Percentiles rank a stretch among this genome's conserved stretches.
Evolutionary conservation across 2,329 filamentous ascomycete species (phyloP).

Genomic region (Orbilia oligospora): DNA sequence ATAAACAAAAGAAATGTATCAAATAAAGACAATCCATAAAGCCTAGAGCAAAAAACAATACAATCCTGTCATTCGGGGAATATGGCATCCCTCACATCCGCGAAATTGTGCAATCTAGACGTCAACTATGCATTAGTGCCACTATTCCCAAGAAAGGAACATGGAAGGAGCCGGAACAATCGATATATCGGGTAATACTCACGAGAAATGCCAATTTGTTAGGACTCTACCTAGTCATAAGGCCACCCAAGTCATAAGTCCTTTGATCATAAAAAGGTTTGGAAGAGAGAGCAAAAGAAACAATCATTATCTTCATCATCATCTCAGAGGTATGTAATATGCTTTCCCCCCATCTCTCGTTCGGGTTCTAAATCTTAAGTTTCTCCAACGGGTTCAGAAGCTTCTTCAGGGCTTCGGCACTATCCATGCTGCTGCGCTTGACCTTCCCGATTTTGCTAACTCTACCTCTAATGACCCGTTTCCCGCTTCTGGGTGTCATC

Average conservation of each 20-base stretch:
- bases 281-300: constrained; percentile 20
- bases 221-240: constrained; percentile 17
- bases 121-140: constrained; percentile 16
- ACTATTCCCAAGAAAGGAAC: not conserved
- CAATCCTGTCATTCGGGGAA: constrained; percentile 5
- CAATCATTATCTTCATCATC: not conserved
- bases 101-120: constrained; percentile 40
- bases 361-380: constrained; percentile 33
- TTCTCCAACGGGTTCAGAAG: constrained; percentile 50
- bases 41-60: constrained; percentile 5
- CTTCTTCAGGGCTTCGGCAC: constrained; percentile 53
- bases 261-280: not conserved
- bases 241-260: not conserved
- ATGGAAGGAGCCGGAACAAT: constrained; percentile 5
- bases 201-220: constrained; percentile 47
- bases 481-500: constrained; percentile 35
- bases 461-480: constrained; percentile 49
- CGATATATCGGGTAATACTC: constrained; percentile 40
- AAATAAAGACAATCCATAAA: constrained; percentile 10
- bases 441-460: constrained; percentile 58
- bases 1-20: too few species aligned
- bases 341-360: not conserved
- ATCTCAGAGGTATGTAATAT: not conserved
- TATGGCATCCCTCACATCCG: constrained; percentile 13
- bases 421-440: constrained; percentile 46